Evolutionary conservation across 768 basidiomycete genomes (phyloP), one percentile per base, ranked within the genome.

Genomic region (Suillus subluteus): DNA sequence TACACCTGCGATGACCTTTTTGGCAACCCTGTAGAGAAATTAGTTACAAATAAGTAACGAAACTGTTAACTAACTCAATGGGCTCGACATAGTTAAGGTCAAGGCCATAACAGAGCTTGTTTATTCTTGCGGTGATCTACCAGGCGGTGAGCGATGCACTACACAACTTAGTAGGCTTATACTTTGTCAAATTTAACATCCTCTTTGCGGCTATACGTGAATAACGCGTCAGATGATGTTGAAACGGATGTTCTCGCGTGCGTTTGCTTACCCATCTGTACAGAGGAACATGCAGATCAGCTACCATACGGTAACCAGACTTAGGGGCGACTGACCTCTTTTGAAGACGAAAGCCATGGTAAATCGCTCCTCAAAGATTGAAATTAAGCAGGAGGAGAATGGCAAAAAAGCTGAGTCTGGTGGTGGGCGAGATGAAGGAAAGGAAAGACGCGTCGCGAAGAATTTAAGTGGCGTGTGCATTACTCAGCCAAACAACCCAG

Each of bases 171-270:
- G 62, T 66, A 13, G 52, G 66, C 66, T 68, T 83, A 68, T 71
- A 91, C 95, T 85, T 97, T 97, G 74, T 97, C 95, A 73, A 97
- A 97, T 72, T 94, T 91, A 62, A 97, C 92, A 75, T 88, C 91
- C 79, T 97, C 95, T 79, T 95, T 95, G 69, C 95, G 93, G 66
- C 90, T 90, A 73, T 61, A 65, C 40, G 48, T 66, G 62, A 59
- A 64, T 62, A 65, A 74, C 76, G 76, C 76, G 75, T 76, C 62
- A 66, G 65, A 52, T 66, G 68, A 41, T 65, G 6, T 18, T 9
- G 54, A 35, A 21, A 56, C 50, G 32, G 63, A 65, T 65, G 50
- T 40, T 61, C 59, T 50, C 72, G 69, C 21, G 26, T 21, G 59
- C 6, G 3, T 21, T 30, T 48, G 79, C 82, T 73, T 71, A 87